A percentile compares a stretch with the other conserved stretches of the same genome.
Conservation (phyloP, 345 rosid species). For the Lepidium aucheri region DNA sequence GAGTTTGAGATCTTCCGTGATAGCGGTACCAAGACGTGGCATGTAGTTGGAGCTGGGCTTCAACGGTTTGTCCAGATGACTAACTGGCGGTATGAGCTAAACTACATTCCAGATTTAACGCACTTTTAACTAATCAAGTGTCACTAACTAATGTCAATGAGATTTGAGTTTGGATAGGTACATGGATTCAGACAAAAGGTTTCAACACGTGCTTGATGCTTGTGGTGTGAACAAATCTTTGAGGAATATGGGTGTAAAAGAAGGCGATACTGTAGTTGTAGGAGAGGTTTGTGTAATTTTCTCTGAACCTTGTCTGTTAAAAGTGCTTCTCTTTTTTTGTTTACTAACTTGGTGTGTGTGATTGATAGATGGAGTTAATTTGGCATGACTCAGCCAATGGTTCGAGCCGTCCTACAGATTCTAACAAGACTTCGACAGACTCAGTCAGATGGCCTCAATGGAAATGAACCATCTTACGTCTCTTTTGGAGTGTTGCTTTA, state of each 20-base stretch:
- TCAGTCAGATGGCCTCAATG: constrained; percentile 67
- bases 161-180: constrained; percentile 44
- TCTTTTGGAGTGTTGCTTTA: neutral
- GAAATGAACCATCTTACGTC: constrained; percentile 31
- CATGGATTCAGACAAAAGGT: constrained; percentile 74
- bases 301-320: neutral
- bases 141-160: neutral
- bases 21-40: constrained; percentile 54
- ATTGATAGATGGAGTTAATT: constrained; percentile 82
- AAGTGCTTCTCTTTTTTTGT: neutral
- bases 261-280: constrained; percentile 82
- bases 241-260: constrained; percentile 74
- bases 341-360: neutral
- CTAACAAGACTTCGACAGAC: constrained; percentile 44
- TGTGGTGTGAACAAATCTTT: constrained; percentile 76
- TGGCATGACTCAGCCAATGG: constrained; percentile 67
- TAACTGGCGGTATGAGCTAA: constrained; percentile 64
- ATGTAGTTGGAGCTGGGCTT: constrained; percentile 71
- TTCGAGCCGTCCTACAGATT: constrained; percentile 40
- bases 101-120: neutral
- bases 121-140: neutral
- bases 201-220: constrained; percentile 86
- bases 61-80: constrained; percentile 96
- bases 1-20: constrained; percentile 75
- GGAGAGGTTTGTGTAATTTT: constrained; percentile 62